These are phyloP conservation scores for Coemansia sp. DNA, from an alignment of 192 early-diverging fungal species.

Conservation along the genomic window DNA sequence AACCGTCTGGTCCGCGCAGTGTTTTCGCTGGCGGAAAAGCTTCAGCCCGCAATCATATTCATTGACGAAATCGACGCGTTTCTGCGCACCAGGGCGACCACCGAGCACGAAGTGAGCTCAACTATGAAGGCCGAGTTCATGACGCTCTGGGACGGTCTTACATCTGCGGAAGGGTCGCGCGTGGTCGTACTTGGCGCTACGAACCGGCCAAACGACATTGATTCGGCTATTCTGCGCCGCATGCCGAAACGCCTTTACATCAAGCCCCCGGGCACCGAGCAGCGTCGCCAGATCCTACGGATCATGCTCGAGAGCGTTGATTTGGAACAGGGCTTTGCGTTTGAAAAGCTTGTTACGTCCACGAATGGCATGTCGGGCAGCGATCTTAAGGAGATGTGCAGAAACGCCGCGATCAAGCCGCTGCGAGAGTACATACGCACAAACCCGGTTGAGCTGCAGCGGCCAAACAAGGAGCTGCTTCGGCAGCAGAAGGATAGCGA, in stretches of 20 bases:
- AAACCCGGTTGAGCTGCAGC: constrained; percentile 41
- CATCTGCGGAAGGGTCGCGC: constrained; percentile 43
- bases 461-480: constrained; percentile 14
- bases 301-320: constrained; percentile 72
- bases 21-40: constrained; percentile 90
- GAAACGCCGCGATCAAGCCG: constrained; percentile 94
- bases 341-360: constrained; percentile 62
- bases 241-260: constrained; percentile 97
- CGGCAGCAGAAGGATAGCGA: neutral
- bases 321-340: constrained; percentile 68
- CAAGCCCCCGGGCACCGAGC: constrained; percentile 75
- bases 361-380: constrained; percentile 88
- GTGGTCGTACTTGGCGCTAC: constrained; percentile 90
- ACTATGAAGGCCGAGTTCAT: constrained; percentile 99
- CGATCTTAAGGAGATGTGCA: constrained; percentile 97
- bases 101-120: constrained; percentile 93
- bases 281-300: constrained; percentile 80
- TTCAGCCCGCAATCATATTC: constrained; percentile 95
- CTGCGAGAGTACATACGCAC: constrained; percentile 79
- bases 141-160: constrained; percentile 97
- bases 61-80: constrained; percentile 99
- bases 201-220: constrained; percentile 97
- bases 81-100: constrained; percentile 79
- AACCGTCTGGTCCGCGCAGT: constrained; percentile 91
- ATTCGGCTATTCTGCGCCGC: constrained; percentile 90